Base-by-base conservation (phyloP, 257 asterid genomes). In the Ilex aquifolium region DNA sequence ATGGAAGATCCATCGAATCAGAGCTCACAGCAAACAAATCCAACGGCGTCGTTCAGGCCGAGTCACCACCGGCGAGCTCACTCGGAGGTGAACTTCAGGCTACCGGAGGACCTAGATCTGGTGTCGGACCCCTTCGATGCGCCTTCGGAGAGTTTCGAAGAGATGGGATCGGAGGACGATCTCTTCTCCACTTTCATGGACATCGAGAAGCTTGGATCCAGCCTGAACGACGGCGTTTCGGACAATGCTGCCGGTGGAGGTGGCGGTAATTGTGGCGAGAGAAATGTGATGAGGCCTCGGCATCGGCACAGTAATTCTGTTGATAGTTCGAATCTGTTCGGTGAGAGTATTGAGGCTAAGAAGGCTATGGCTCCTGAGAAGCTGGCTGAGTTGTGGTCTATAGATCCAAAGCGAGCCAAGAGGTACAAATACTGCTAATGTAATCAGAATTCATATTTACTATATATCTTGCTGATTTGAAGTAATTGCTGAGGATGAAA, bases 351-450 rank as follows among this genome's bases (percentile, higher is more conserved):
- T 73, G 97, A 87, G 65, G 96, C 97, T 56, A 92, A 92, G 83
- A 92, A 92, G 71, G 95, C 99, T 63, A 92, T 89, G 99, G 84
- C 95, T 59, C 99, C 99, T 53, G 90, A 89, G 67, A 89, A 92
- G 84, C 90, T 92, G 44, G 97, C 99, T 65, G 96, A 89, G 73
- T 71, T 92, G 8, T 92, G 99, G 99, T 80, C 87, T 40, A 58
- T 92, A 78, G 99, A 92, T 80, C 99, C 99, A 46, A 92, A 92
- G 67, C 87, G 96, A 49, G 99, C 97, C 67, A 92, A 92, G 76
- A 87, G 99, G 99, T 89, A 49, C 12, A 14, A n/a, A 4, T 36
- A 36, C 27, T 21, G 27, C 8, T 36, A 36, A 36, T 36, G 42
- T 8, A 4, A 36, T 36, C 5, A 8, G 7, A 36, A 36, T 36